phyloP scores from a whole-genome alignment of 2,329 filamentous ascomycete genomes.

The Colletotrichum horii region DNA sequence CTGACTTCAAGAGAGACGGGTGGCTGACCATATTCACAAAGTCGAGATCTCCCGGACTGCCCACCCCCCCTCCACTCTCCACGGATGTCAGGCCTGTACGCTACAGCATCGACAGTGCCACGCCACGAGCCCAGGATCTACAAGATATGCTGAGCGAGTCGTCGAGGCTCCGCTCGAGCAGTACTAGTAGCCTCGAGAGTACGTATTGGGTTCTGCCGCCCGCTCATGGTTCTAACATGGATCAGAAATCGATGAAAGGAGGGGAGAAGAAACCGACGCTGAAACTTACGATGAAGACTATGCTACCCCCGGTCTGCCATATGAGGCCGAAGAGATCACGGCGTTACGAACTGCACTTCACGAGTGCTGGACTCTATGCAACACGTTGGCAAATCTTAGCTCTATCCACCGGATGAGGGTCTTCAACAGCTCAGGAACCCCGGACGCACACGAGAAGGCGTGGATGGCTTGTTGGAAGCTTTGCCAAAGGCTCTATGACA shows the following conservation, averaged over 20 bases:
- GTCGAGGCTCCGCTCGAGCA: constrained; percentile 66
- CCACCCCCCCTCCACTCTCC: constrained; percentile 73
- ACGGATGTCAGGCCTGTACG: constrained; percentile 72
- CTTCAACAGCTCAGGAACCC: constrained; percentile 75
- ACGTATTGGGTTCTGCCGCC: constrained; percentile 28
- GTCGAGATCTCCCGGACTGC: constrained; percentile 44
- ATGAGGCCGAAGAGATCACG: constrained; percentile 64
- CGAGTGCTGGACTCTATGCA: constrained; percentile 94
- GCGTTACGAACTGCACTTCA: constrained; percentile 78
- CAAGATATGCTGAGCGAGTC: constrained; percentile 70
- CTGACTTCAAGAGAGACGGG: neutral
- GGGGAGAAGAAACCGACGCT: constrained; percentile 57
- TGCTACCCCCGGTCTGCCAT: constrained; percentile 42
- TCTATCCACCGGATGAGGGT: constrained; percentile 82
- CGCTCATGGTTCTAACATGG: constrained; percentile 27
- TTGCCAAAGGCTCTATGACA: constrained; percentile 87
- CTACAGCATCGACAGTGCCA: constrained; percentile 73
- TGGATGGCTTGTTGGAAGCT: constrained; percentile 96
- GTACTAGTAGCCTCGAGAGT: constrained; percentile 82
- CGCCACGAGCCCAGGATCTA: constrained; percentile 82
- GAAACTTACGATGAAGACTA: constrained; percentile 61
- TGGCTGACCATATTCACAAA: constrained; percentile 11
- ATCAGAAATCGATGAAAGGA: constrained; percentile 61
- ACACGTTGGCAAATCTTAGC: constrained; percentile 84
- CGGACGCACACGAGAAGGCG: constrained; percentile 82